A percentile compares a stretch with the other conserved stretches of the same genome.
Conservation (phyloP, 768 basidiomycete species). For the Mycena rosella region DNA sequence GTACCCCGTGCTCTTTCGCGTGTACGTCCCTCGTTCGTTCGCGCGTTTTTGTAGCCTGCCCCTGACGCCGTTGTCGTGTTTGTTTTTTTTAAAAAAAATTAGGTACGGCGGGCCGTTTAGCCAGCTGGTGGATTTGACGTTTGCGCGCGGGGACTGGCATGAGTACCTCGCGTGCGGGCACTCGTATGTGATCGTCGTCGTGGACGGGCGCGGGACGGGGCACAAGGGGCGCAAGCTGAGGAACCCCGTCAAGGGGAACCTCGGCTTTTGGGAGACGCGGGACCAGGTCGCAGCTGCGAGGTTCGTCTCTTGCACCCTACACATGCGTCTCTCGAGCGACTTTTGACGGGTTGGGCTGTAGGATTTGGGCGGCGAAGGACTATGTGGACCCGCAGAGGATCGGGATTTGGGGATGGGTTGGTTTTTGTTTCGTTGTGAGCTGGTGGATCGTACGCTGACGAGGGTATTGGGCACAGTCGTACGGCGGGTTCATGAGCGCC, state of each 20-base stretch:
- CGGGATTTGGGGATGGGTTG: constrained; percentile 98
- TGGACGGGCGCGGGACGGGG: constrained; percentile 96
- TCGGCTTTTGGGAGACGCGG: constrained; percentile 89
- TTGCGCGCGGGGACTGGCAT: constrained; percentile 81
- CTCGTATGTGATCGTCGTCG: constrained; percentile 87
- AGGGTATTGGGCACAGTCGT: constrained; percentile 77
- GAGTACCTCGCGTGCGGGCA: constrained; percentile 85
- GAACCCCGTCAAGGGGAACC: constrained; percentile 88
- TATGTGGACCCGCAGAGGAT: constrained; percentile 93
- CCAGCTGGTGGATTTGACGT: constrained; percentile 80
- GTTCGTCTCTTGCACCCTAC: constrained; percentile 64
- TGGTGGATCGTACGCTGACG: constrained; percentile 18
- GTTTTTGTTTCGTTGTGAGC: constrained; percentile 40
- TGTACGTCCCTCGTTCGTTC: constrained; percentile 59
- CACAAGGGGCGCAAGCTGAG: constrained; percentile 87
- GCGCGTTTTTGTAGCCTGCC: background rate
- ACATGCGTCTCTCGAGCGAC: no score
- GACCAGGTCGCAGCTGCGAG: constrained; percentile 93
- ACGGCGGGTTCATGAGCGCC: constrained; percentile 95
- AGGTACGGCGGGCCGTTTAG: constrained; percentile 94
- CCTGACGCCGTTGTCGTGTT: constrained; percentile 21
- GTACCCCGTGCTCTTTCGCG: constrained; percentile 93
- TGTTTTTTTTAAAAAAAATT: no score
- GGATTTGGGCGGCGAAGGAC: constrained; percentile 85
- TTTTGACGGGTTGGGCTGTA: no score